Conservation (phyloP, 441 rosid species). For the Corymbia citriodora region DNA sequence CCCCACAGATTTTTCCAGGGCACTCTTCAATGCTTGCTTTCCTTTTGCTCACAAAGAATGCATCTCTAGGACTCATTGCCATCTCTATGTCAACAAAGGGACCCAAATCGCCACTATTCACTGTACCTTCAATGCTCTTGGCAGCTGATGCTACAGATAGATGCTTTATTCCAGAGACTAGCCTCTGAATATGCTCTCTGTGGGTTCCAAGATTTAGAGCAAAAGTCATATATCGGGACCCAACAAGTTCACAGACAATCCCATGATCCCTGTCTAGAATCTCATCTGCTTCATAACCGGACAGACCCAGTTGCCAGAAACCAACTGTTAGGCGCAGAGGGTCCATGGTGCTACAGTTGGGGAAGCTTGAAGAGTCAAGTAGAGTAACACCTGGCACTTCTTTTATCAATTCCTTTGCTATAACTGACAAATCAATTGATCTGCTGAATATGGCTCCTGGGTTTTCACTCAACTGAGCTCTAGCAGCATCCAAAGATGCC, state of each 20-base stretch:
- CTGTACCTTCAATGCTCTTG: not conserved
- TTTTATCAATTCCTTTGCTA: slow-evolving; percentile 18
- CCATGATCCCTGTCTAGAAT: slow-evolving; percentile 26
- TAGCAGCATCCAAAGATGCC: slow-evolving; percentile 63
- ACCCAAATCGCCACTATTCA: slow-evolving; percentile 5
- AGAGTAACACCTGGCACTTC: slow-evolving; percentile 29
- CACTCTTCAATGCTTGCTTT: slow-evolving; percentile 30
- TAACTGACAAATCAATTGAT: slow-evolving; percentile 31
- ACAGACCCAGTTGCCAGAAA: slow-evolving; percentile 43
- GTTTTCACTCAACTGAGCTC: slow-evolving; percentile 48
- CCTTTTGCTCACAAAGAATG: slow-evolving; percentile 42
- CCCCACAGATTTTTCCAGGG: slow-evolving; percentile 41
- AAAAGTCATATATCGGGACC: slow-evolving; percentile 29
- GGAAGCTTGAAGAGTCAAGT: slow-evolving; percentile 20
- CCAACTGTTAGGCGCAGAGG: slow-evolving; percentile 52
- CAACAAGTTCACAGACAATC: slow-evolving; percentile 44
- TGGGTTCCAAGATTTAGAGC: slow-evolving; percentile 47
- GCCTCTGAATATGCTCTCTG: slow-evolving; percentile 29
- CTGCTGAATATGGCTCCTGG: slow-evolving; percentile 26
- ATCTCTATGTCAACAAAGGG: slow-evolving; percentile 27
- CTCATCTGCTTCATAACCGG: slow-evolving; percentile 54
- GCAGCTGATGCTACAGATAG: slow-evolving; percentile 16
- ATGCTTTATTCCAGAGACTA: slow-evolving; percentile 29
- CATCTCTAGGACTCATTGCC: slow-evolving; percentile 47
- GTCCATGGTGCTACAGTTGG: slow-evolving; percentile 29